These are phyloP conservation scores for Anastatica hierochuntica DNA, from an alignment of 345 rosid genomes.

Conservation along the genomic window DNA sequence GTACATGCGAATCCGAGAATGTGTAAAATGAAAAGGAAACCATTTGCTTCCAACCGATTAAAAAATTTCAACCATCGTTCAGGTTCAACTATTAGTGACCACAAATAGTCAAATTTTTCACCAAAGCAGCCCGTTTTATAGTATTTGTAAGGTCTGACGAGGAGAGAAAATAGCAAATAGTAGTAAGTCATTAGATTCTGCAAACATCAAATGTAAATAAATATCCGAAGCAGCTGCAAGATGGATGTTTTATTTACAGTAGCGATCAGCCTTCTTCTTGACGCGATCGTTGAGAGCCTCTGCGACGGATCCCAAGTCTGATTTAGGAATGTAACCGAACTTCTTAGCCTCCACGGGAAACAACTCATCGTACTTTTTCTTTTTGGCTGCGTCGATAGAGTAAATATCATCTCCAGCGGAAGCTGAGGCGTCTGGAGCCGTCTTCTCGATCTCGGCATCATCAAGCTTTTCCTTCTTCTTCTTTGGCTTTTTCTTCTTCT, in stretches of 20 bases:
- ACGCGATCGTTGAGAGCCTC: conserved; percentile 92
- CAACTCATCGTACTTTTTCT: conserved; percentile 69
- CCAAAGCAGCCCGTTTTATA: too few relatives aligned
- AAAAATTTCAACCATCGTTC: too few relatives aligned
- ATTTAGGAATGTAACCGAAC: conserved; percentile 62
- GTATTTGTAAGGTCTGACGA: too few relatives aligned
- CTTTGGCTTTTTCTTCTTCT: conserved; percentile 37
- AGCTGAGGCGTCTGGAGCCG: conserved; percentile 8
- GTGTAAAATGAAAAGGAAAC: too few relatives aligned
- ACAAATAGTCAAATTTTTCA: too few relatives aligned
- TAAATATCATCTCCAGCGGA: conserved; percentile 32
- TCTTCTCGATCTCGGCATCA: conserved; percentile 6
- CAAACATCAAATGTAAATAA: too few relatives aligned
- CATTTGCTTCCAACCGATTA: too few relatives aligned
- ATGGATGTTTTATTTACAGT: conserved; percentile 51
- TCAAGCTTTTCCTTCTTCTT: conserved; percentile 30
- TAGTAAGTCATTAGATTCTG: too few relatives aligned
- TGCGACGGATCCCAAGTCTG: conserved; percentile 42
- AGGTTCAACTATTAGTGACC: too few relatives aligned
- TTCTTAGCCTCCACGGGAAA: conserved; percentile 84
- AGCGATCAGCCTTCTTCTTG: conserved; percentile 93
- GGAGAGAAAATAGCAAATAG: too few relatives aligned
- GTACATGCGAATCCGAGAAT: too few relatives aligned
- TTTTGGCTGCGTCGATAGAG: conserved; percentile 84
- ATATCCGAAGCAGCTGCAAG: too few relatives aligned